These are phyloP conservation scores for Macrolepiota fuliginosa DNA, from an alignment of 768 basidiomycete genomes.

Conservation along the genomic window DNA sequence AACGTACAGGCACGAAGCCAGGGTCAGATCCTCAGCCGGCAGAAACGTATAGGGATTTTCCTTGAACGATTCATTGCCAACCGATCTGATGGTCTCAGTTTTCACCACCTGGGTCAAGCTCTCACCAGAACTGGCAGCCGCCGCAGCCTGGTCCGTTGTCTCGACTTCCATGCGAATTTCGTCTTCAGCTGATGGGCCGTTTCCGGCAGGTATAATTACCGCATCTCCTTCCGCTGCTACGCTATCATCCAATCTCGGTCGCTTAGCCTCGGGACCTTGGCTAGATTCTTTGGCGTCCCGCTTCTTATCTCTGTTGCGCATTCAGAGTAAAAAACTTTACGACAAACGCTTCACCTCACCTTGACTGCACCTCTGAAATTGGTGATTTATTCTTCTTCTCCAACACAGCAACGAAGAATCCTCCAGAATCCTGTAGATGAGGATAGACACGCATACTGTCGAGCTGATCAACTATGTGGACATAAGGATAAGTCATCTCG, in stretches of 20 bases:
- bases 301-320: slow-evolving; percentile 41
- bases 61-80: slow-evolving; percentile 54
- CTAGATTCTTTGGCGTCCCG: slow-evolving; percentile 43
- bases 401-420: slow-evolving; percentile 95
- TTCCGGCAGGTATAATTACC: background rate
- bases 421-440: slow-evolving; percentile 94
- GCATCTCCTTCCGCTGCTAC: background rate
- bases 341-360: background rate
- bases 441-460: slow-evolving; percentile 86
- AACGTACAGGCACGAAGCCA: slow-evolving; percentile 72
- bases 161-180: background rate
- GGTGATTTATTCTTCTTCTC: slow-evolving; percentile 38
- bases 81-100: slow-evolving; percentile 15
- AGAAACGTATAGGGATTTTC: slow-evolving; percentile 93
- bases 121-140: slow-evolving; percentile 12
- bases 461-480: background rate
- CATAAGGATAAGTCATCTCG: background rate
- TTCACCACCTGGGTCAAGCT: slow-evolving; percentile 19
- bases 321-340: background rate
- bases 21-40: slow-evolving; percentile 62
- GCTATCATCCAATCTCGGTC: slow-evolving; percentile 31
- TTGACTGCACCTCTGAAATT: background rate
- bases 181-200: slow-evolving; percentile 3
- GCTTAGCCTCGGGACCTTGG: slow-evolving; percentile 49
- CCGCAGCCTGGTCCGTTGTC: background rate